Base-by-base conservation (phyloP, 1,284 basidiomycete genomes). In the Naganishia sp. region DNA sequence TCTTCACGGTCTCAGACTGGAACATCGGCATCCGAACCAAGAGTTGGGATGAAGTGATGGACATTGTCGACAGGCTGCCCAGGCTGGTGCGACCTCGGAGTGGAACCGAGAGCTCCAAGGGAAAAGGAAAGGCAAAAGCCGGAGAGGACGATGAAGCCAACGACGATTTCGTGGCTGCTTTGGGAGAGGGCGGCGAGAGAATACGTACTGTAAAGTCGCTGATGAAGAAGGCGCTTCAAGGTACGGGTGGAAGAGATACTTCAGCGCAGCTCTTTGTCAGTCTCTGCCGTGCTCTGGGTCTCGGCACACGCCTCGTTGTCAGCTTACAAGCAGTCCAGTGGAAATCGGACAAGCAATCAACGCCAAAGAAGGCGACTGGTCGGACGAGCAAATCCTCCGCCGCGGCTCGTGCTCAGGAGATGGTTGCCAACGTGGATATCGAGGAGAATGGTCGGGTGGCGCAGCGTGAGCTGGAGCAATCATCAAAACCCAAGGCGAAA, bases 241-340 rank as follows among this genome's bases (percentile, higher is more conserved):
- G 85, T 66, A 83, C 82, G 65, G 96, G 94, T 3, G 91, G 89
- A 23, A 84, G 92, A 67, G 95, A 99, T 77, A 86, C 88, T 45
- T 91, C 90, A 67, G 90, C 92, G 0, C 92, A 95, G 73, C 84
- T 99, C 6, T 98, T 98, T 75, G 95, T 93, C 11, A 87, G 90
- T 0, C 82, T 97, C 0, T 94, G 93, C 75, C 84, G 96, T 18
- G 90, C 88, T 4, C 83, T 97, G 10, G 89, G 88, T 15, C 87
- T 99, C 23, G 94, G 94, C 0, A 86, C 92, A 2, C 84, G 96
- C 31, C 83, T 99, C 46, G 90, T 98, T 17, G 88, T 90, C 67
- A 95, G 92, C 72, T 77, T 98, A 46, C 95, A 99, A 77, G 88
- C 90, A 62, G 87, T 97, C 15, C 90, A 90, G 2, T 96, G 92